Conservation (phyloP, 1,284 basidiomycete species). For the Sporisorium iseilematis-ciliati region DNA sequence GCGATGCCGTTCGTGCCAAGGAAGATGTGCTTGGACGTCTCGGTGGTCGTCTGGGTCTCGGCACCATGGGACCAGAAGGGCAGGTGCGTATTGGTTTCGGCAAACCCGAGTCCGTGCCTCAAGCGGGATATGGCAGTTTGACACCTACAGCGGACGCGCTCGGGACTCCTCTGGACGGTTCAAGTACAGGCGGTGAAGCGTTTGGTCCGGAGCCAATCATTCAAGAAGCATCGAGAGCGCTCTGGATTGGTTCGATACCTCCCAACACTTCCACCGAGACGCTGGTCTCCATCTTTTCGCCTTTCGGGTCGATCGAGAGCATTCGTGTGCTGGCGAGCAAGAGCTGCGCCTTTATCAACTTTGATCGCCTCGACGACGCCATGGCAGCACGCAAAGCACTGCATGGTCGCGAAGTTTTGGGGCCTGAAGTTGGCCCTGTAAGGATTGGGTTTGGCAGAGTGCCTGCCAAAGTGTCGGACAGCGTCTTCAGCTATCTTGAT, state of each 20-base stretch:
- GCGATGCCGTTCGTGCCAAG: slow-evolving; percentile 92
- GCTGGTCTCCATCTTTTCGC: slow-evolving; percentile 88
- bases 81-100: slow-evolving; percentile 97
- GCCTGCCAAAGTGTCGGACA: slow-evolving; percentile 71
- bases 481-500: slow-evolving; percentile 27
- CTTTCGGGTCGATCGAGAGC: slow-evolving; percentile 96
- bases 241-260: slow-evolving; percentile 64
- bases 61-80: slow-evolving; percentile 71
- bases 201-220: slow-evolving; percentile 35
- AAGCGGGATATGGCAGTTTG: slow-evolving; percentile 29
- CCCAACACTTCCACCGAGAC: slow-evolving; percentile 43
- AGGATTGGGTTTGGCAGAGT: slow-evolving; percentile 96
- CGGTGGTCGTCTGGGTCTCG: slow-evolving; percentile 84
- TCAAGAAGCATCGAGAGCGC: slow-evolving; percentile 52
- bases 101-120: slow-evolving; percentile 86
- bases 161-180: slow-evolving; percentile 5
- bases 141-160: slow-evolving; percentile 16
- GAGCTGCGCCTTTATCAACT: slow-evolving; percentile 95
- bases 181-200: slow-evolving; percentile 11
- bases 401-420: slow-evolving; percentile 93
- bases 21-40: slow-evolving; percentile 95
- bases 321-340: slow-evolving; percentile 95
- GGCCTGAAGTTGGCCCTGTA: slow-evolving; percentile 93
- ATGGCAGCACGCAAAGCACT: slow-evolving; percentile 92
- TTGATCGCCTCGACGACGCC: slow-evolving; percentile 95